Evolutionary conservation across 2,329 filamentous ascomycete species (phyloP).

Genomic region (Ophiostoma sp.): DNA sequence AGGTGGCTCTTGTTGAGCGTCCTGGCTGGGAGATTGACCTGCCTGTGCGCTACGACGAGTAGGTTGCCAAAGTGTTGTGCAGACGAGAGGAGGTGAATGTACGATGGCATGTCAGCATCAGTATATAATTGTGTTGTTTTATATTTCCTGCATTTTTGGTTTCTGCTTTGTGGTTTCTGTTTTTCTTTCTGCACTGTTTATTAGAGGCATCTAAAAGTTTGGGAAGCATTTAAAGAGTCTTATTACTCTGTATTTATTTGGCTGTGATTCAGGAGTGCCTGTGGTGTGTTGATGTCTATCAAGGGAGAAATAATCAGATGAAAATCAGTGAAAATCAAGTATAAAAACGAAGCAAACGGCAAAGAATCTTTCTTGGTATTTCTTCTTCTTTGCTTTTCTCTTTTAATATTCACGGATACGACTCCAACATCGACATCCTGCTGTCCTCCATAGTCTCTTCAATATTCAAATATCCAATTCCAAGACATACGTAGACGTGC

Average conservation of each 20-base stretch:
- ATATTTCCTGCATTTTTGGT: neutral
- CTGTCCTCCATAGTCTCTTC: too few species aligned
- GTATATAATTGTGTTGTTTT: neutral
- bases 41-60: slow-evolving; percentile 56
- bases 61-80: neutral
- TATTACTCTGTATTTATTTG: neutral
- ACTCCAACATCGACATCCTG: too few species aligned
- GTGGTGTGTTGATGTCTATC: too few species aligned
- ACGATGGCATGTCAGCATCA: neutral
- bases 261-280: neutral
- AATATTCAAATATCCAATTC: too few species aligned
- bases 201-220: slow-evolving; percentile 12
- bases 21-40: slow-evolving; percentile 78
- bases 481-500: neutral
- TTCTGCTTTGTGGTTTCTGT: too few species aligned
- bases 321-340: neutral
- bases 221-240: neutral
- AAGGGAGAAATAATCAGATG: neutral
- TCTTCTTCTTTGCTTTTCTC: too few species aligned
- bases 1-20: slow-evolving; percentile 84
- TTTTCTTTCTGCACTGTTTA: neutral
- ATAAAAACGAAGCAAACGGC: too few species aligned
- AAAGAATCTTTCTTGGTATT: too few species aligned
- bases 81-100: neutral
- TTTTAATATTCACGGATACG: too few species aligned